phyloP scores from a whole-genome alignment of 2,329 filamentous ascomycete species.

The Karstenula rhodostoma region DNA sequence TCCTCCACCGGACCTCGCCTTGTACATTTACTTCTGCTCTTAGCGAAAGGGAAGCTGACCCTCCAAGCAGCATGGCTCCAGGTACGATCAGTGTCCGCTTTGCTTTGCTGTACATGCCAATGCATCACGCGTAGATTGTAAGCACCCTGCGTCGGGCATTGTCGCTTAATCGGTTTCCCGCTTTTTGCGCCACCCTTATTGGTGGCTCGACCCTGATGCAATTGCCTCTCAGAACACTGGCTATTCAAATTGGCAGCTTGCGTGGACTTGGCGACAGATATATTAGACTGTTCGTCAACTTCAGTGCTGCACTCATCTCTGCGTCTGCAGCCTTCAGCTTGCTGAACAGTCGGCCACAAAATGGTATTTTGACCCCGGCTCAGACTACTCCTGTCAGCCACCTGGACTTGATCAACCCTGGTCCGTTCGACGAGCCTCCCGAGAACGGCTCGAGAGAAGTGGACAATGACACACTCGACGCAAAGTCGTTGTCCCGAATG shows the following conservation, averaged over 20 bases:
- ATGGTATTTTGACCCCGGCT: not conserved
- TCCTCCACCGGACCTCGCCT: constrained; percentile 37
- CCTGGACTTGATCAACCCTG: constrained; percentile 23
- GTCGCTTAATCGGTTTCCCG: constrained; percentile 58
- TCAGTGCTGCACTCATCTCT: constrained; percentile 57
- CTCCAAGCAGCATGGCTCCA: constrained; percentile 29
- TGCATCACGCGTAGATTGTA: constrained; percentile 17
- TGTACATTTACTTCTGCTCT: constrained; percentile 26
- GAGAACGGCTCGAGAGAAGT: constrained; percentile 20
- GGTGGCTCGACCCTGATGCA: constrained; percentile 60
- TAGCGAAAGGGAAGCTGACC: constrained; percentile 30
- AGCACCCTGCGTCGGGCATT: constrained; percentile 50
- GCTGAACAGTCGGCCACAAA: constrained; percentile 52
- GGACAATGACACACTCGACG: constrained; percentile 15
- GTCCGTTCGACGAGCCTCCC: constrained; percentile 38
- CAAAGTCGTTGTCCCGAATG: constrained; percentile 21
- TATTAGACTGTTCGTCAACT: constrained; percentile 38
- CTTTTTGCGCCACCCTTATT: constrained; percentile 61
- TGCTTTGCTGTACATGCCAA: not conserved
- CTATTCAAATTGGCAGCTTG: constrained; percentile 17
- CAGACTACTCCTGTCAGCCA: constrained; percentile 16
- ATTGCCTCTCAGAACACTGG: constrained; percentile 35
- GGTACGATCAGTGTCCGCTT: constrained; percentile 27
- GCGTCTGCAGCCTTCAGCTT: constrained; percentile 60
- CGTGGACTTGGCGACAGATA: constrained; percentile 21